Evolutionary conservation across 176 grass and related monocot species (phyloP), one percentile per base, ranked within the genome.

Genomic region (Oryza rufipogon): DNA sequence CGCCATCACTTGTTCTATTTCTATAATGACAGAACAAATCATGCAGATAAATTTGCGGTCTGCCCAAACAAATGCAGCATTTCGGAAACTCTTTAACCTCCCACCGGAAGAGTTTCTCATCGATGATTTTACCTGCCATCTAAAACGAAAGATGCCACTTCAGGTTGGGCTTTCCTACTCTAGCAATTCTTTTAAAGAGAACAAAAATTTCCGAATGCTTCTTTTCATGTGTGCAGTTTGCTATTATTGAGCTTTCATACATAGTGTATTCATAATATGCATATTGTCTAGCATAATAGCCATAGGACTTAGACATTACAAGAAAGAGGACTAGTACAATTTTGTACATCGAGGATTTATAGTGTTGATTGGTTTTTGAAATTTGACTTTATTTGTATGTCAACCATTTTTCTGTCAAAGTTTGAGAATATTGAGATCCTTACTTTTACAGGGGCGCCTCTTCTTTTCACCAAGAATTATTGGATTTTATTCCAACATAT

Each of bases 401-500:
- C 22, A 36, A 34, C 32, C 42, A 65, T 82, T 82, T 77, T 78
- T n/a, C 33, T 68, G 38, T 41, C 63, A 68, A 58, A 25, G 45
- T 48, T 36, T 56, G 12, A 54, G 38, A 54, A 38, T 34, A 20
- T 49, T 70, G 9, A 39, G 19, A 72, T 26, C 17, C 2, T 77
- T 71, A 76, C 34, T 82, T 13, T 71, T 88, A 22, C 74, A 98
- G 96, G 96, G 96, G 11, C 91, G 96, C 12, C 86, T 98, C 20
- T 98, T 98, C 89, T 85, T 98, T 14, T 98, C 96, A 72, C 96
- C 96, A 77, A 92, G 96, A 90, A 98, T 96, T 91, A 87, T 96
- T 87, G 93, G 96, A 46, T 98, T 98, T 85, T 92, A 96, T 75
- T 87, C 96, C 4, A 98, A 92, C 79, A 82, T 98, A 73, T 98